Conservation (phyloP, 2,329 filamentous ascomycete species). For the Fusarium euwallaceae region DNA sequence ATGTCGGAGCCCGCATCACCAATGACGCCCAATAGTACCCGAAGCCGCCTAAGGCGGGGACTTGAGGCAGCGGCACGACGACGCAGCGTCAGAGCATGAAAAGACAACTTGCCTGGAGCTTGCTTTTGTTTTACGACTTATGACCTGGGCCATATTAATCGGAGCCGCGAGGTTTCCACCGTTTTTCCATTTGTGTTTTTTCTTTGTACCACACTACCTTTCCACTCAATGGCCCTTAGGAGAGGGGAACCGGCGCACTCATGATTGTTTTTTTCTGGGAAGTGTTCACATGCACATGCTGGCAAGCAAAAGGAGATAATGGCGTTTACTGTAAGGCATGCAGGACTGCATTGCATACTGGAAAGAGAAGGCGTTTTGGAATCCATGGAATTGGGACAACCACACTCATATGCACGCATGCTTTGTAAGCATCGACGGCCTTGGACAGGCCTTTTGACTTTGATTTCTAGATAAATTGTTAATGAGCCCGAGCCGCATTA, state of each 20-base stretch:
- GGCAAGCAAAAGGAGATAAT: conserved; percentile 37
- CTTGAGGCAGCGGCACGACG: conserved; percentile 50
- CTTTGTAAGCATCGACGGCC: conserved; percentile 39
- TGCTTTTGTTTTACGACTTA: conserved; percentile 39
- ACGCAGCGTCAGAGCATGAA: conserved; percentile 56
- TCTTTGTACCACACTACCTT: conserved; percentile 30
- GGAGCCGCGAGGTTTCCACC: conserved; percentile 37
- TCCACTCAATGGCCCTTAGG: conserved; percentile 30
- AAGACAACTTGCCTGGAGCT: conserved; percentile 18
- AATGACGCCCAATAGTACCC: conserved; percentile 45
- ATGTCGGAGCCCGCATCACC: conserved; percentile 45
- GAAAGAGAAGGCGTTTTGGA: conserved; percentile 37
- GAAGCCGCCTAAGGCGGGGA: conserved; percentile 42
- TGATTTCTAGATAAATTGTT: conserved; percentile 41
- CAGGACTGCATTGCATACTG: conserved; percentile 37
- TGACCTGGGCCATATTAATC: conserved; percentile 36
- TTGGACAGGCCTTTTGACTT: conserved; percentile 40
- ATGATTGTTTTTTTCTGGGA: conserved; percentile 19
- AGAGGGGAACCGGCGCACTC: conserved; percentile 33
- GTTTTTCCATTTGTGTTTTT: conserved; percentile 22
- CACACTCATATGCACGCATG: conserved; percentile 23
- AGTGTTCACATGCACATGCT: conserved; percentile 32
- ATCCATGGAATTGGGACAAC: conserved; percentile 12
- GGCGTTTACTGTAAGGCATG: conserved; percentile 38
- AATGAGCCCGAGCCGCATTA: conserved; percentile 37